phyloP scores from a whole-genome alignment of 106 monocot genomes.

The Posidonia australis region DNA sequence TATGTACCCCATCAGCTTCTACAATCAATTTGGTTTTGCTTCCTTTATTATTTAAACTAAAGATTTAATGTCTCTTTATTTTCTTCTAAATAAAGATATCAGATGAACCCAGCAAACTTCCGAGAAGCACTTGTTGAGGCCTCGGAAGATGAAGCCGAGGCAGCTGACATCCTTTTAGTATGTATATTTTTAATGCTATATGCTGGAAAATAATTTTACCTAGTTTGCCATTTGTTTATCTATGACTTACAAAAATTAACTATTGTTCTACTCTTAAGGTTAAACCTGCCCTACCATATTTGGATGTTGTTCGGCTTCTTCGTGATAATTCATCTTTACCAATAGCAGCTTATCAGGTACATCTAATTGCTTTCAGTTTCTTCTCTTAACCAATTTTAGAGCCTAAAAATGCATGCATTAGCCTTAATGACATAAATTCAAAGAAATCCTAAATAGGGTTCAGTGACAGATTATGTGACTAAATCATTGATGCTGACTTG shows the following conservation, averaged over 20 bases:
- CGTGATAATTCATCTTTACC: conserved; percentile 77
- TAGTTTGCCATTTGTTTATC: not conserved
- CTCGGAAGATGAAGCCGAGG: conserved; percentile 71
- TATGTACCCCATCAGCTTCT: conserved; percentile 12
- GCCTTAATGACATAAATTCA: too few relatives aligned
- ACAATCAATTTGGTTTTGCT: conserved; percentile 2
- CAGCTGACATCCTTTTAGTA: conserved; percentile 91
- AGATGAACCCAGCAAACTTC: conserved; percentile 99
- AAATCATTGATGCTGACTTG: too few relatives aligned
- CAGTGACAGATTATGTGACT: too few relatives aligned
- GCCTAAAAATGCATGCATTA: not conserved
- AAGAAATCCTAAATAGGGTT: too few relatives aligned
- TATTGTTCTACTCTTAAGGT: conserved; percentile 29
- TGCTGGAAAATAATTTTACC: not conserved
- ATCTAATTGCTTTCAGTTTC: not conserved
- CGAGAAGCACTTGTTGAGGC: conserved; percentile 86
- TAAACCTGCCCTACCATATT: conserved; percentile 81
- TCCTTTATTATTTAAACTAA: not conserved
- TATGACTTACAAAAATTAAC: not conserved
- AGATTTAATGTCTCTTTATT: not conserved
- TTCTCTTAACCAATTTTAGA: not conserved
- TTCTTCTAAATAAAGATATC: conserved; percentile 46
- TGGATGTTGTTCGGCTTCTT: conserved; percentile 83
- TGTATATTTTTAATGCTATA: not conserved
- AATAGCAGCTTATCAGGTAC: conserved; percentile 91